Base-by-base conservation (phyloP, 2,329 filamentous ascomycete genomes). In the Neoascochyta sp. region DNA sequence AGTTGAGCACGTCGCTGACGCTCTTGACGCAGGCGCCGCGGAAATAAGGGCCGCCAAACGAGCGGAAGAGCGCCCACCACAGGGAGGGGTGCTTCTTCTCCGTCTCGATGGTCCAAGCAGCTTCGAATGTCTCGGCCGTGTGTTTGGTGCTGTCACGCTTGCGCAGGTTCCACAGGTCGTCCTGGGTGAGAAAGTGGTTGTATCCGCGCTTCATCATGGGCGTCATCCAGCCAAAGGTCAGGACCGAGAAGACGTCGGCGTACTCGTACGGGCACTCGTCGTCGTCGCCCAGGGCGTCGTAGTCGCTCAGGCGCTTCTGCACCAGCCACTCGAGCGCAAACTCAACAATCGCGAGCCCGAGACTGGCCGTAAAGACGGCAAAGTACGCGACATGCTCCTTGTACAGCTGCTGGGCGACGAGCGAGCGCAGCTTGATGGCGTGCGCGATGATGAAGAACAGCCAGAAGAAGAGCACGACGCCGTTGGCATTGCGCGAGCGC, bases 211-310 rank as follows among this genome's bases (percentile, higher is more conserved):
- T 88, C 92, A 98, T 98, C 76, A 98, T 69, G 0, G 92, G 89
- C 0, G 92, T 96, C 90, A 98, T 95, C 92, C 92, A 98, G 32
- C 84, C 82, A 63, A 98, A 98, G 0, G 90, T 95, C 24, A 98
- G 74, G 28, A 86, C 79, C 4, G 90, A 95, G 66, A 98, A 98
- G 29, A 96, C 73, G 38, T 90, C 88, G 9, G 92, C 89, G 60
- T 95, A 94, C 64, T 96, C 89, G 41, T 86, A 80, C 0, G 84
- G 84, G 33, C 80, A 84, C 62, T 85, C 81, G 45, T 83, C 76
- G 22, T 79, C 78, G 37, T 81, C 77, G 5, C 78, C 80, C 27
- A 84, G 61, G 5, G 78, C 78, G 57, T 83, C 76, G 54, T 85
- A 85, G 24, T 71, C 76, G 47, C 78, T 84, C 36, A 80, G 66